Evolutionary conservation across 1,139 yeast species (phyloP), one percentile per base, ranked within the genome.

Genomic region (Wickerhamomyces sp.): DNA sequence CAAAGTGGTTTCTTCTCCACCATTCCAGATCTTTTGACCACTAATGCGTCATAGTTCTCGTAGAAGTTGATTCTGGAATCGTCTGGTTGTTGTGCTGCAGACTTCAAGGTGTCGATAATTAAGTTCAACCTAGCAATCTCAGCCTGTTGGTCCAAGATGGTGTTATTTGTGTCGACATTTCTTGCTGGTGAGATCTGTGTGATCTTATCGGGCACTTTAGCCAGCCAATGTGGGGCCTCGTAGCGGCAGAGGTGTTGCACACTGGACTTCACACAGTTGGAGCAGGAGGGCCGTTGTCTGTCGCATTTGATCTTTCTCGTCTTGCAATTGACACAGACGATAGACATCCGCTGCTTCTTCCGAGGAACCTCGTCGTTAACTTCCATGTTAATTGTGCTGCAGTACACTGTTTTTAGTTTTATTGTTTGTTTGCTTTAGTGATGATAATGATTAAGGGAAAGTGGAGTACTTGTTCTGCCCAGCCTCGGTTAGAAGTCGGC

Each of bases 301-400:
- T 42, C 42, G 33, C 51, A 46, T 31, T 37, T 42, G 36, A 42
- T 37, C 38, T 45, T 45, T 9, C 46, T 35, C 13, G 37, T 35
- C 16, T 39, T 41, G 35, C 51, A 45, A 23, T 40, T 36, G 3
- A 27, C 16, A 15, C 51, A 46, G 9, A 38, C 44, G n/a, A n/a
- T n/a, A n/a, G n/a, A n/a, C n/a, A n/a, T n/a, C n/a, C n/a, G n/a
- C n/a, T n/a, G n/a, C n/a, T n/a, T n/a, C n/a, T n/a, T n/a, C n/a
- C n/a, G n/a, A n/a, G n/a, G n/a, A n/a, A n/a, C n/a, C n/a, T n/a
- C n/a, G n/a, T n/a, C n/a, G n/a, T n/a, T n/a, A n/a, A n/a, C n/a
- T n/a, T n/a, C n/a, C n/a, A n/a, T n/a, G n/a, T n/a, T n/a, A n/a
- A n/a, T n/a, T n/a, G n/a, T n/a, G n/a, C n/a, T n/a, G n/a, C n/a